Base-by-base conservation (phyloP, 352 stramenopile genomes). In the Aphanomyces cochlioides region DNA sequence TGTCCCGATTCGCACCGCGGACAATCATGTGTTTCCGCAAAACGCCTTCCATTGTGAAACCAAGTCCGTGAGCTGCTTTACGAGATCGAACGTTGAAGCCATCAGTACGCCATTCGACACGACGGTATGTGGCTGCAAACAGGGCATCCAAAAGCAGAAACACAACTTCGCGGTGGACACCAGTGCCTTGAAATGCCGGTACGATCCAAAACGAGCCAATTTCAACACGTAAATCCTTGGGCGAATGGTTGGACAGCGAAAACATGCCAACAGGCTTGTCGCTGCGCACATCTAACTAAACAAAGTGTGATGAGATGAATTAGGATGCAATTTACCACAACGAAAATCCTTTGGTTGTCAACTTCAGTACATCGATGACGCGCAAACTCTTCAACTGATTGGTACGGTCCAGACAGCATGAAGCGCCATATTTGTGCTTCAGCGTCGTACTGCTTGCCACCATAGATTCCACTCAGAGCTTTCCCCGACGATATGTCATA, bases 1-100 rank as follows among this genome's bases (percentile, higher is more conserved):
- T 93, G 72, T 97, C 90, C 19, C 80, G 77, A 58, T 96, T 97
- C 73, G 85, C 86, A 5, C 85, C 80, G 74, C 96, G 91, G 48
- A 91, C 74, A 67, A 97, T 81, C 65, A 81, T 79, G 73, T 96
- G 87, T 72, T 96, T 97, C 8, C 87, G 81, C 66, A 96, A 73
- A 7, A 97, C 89, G 7, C 90, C 90, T 76, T 97, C 90, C 66
- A 96, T 90, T 8, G 78, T 81, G 64, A 97, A 94, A 6, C 90
- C 89, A 38, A 94, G 69, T 38, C 83, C 90, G 63, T 96, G 86
- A 1, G 78, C 88, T 19, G 84, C 82, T 39, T 87, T 86, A 61
- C 88, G 74, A 40, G 83, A 88, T n/a, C 86, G 85, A 7, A 94
- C 83, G 71, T 97, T 95, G 73, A 95, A 82, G 19, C 87, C 88